Percentiles rank a stretch among this genome's conserved stretches.
phyloP scores from a whole-genome alignment of 352 stramenopile genomes.

The Globisporangium rhizosaccharum region DNA sequence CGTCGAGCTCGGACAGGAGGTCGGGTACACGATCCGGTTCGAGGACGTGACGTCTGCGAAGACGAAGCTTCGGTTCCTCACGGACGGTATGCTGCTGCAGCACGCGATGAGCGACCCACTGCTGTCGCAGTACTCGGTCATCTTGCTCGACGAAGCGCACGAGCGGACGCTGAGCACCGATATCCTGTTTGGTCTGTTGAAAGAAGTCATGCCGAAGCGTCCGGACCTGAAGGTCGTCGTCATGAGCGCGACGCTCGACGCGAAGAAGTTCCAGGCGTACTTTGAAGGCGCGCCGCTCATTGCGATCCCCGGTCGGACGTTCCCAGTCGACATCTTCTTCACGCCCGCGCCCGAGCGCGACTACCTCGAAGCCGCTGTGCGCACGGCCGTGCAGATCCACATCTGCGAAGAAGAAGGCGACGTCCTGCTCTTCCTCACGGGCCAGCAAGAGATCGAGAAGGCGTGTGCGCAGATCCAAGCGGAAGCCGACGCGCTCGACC shows the following conservation, averaged over 20 bases:
- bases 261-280: conserved; percentile 94
- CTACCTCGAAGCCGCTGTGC: conserved; percentile 94
- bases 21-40: conserved; percentile 99
- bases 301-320: conserved; percentile 94
- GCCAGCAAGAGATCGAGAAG: conserved; percentile 98
- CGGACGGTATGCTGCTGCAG: conserved; percentile 95
- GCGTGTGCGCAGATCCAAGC: conserved; percentile 91
- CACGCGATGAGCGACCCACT: conserved; percentile 96
- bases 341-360: conserved; percentile 96
- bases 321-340: conserved; percentile 98
- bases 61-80: conserved; percentile 84
- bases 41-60: conserved; percentile 91
- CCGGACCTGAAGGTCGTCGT: conserved; percentile 97
- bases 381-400: conserved; percentile 94
- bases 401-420: conserved; percentile 96
- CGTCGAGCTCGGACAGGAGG: conserved; percentile 94
- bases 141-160: conserved; percentile 97
- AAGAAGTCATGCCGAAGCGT: conserved; percentile 93
- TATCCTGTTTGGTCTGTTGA: conserved; percentile 97
- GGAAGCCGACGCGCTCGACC: conserved; percentile 87
- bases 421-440: conserved; percentile 99
- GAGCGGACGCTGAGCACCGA: conserved; percentile 97
- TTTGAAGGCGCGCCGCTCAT: conserved; percentile 93
- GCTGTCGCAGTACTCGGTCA: conserved; percentile 94
- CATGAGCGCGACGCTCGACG: conserved; percentile 98